Evolutionary conservation across 208 protist species (phyloP).

Genomic region (Endotrypanum monterogeii): DNA sequence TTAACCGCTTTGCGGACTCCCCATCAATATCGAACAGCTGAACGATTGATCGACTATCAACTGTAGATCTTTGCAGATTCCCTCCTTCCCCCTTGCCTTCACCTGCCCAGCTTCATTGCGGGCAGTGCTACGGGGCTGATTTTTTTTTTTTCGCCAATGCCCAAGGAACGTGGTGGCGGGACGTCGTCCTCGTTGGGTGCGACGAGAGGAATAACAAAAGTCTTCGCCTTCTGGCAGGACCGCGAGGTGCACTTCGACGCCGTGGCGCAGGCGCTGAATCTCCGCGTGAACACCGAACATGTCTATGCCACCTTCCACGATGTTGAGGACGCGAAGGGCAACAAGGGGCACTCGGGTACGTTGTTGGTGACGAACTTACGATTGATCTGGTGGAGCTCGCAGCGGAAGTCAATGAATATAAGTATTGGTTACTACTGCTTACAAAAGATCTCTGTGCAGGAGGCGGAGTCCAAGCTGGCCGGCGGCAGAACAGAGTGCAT

Average conservation of each 20-base stretch:
- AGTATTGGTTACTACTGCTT: slow-evolving; percentile 93
- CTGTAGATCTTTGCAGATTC: no score
- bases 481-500: slow-evolving; percentile 86
- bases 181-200: neutral
- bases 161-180: neutral
- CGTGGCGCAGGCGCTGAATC: slow-evolving; percentile 34
- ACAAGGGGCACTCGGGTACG: slow-evolving; percentile 90
- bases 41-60: no score
- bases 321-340: slow-evolving; percentile 97
- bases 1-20: no score
- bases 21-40: no score
- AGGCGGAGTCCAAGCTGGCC: slow-evolving; percentile 69
- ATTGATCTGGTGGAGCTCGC: slow-evolving; percentile 88
- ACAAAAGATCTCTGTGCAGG: slow-evolving; percentile 84
- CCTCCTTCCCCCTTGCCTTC: neutral
- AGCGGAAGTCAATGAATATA: slow-evolving; percentile 76
- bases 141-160: neutral
- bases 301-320: slow-evolving; percentile 75
- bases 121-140: no score
- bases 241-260: slow-evolving; percentile 95
- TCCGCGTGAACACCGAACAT: slow-evolving; percentile 78
- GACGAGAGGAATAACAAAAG: slow-evolving; percentile 37
- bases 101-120: no score
- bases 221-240: slow-evolving; percentile 93
- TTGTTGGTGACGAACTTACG: slow-evolving; percentile 96